Base-by-base conservation (phyloP, 345 rosid genomes). In the Citrus sp. region DNA sequence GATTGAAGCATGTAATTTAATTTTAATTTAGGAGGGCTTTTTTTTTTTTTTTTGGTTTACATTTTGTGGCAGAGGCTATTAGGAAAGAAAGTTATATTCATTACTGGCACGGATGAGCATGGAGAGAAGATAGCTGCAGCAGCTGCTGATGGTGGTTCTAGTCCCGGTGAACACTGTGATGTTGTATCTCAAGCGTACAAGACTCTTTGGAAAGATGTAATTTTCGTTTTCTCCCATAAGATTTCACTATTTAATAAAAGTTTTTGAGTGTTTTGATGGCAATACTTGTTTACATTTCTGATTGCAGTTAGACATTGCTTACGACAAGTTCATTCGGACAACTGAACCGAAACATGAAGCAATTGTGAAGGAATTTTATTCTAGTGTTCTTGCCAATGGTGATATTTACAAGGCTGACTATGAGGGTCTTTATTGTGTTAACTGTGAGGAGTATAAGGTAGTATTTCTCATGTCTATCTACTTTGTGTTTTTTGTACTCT, bases 381-480 rank as follows among this genome's bases (percentile, higher is more conserved):
- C 91, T 8, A 85, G 88, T 55, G 98, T 93, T 79, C 92, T 93
- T 77, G 95, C 89, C 35, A 92, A 87, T n/a, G 97, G 92, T 60
- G 97, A 95, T 85, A 95, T 95, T 76, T 95, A 95, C 79, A 84
- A 86, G 79, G 94, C 96, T 71, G 96, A 95, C 83, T 95, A 95
- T 40, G 98, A 92, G 82, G 99, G 99, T 2, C 87, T 92, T 46
- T 95, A 95, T 84, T 95, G 99, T 84, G 88, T 95, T 75, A 95
- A 93, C 83, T 95, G 97, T 80, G 96, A 95, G 89, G 99, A 95
- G 85, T 93, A 92, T 77, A 95, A 95, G 97, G 99, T 95, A 60
- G 59, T 71, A 35, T 21, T 70, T 77, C 22, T 35, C 60, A 24
- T 62, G 74, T 55, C 64, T 28, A 18, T 78, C 49, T 78, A 4